A percentile compares a stretch with the other conserved stretches of the same genome.
Conservation (phyloP, 352 stramenopile species). For the Phytophthora ramorum region DNA sequence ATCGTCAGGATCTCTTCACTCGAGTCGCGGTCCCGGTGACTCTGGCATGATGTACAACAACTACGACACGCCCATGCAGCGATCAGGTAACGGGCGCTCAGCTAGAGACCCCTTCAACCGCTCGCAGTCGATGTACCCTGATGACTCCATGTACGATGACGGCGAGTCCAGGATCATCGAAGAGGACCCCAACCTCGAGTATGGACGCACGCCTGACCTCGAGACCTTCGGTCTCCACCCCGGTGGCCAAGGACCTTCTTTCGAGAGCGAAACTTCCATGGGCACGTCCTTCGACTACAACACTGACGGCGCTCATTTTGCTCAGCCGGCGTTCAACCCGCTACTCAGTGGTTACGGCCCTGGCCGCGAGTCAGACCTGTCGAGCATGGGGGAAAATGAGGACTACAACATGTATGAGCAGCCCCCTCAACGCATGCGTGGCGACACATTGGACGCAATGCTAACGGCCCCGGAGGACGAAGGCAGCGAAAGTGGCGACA, state of each 20-base stretch:
- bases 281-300: constrained; percentile 60
- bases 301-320: constrained; percentile 31
- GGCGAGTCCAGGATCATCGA: constrained; percentile 40
- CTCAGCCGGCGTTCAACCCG: constrained; percentile 49
- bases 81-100: constrained; percentile 24
- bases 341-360: constrained; percentile 46
- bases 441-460: constrained; percentile 38
- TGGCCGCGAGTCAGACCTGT: constrained; percentile 64
- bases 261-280: constrained; percentile 67
- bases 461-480: constrained; percentile 31
- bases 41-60: constrained; percentile 43
- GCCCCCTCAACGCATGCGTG: constrained; percentile 34
- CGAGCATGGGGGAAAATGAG: constrained; percentile 57
- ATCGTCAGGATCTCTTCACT: constrained; percentile 62
- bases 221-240: constrained; percentile 50
- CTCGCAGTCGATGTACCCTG: constrained; percentile 43
- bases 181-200: constrained; percentile 50
- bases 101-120: constrained; percentile 30
- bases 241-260: constrained; percentile 42
- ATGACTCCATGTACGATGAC: constrained; percentile 45
- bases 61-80: constrained; percentile 46
- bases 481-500: constrained; percentile 26
- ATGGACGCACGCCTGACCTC: constrained; percentile 48
- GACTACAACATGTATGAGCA: constrained; percentile 62
- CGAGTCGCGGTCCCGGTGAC: constrained; percentile 36